Base-by-base conservation (phyloP, 2,329 filamentous ascomycete genomes). In the Botrytis aclada region DNA sequence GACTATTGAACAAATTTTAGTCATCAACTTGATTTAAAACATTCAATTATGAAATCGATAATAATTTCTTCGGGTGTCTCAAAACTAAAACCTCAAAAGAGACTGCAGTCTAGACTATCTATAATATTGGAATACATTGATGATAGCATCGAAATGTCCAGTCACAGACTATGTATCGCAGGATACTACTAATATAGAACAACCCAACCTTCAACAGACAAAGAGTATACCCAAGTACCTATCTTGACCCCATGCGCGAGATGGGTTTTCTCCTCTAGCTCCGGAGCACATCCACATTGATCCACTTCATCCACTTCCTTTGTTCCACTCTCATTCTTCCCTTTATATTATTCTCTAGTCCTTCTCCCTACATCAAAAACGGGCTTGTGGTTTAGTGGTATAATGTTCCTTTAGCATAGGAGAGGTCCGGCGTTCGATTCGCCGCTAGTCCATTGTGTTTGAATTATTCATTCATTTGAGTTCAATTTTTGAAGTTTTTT, bases 361-460 rank as follows among this genome's bases (percentile, higher is more conserved):
- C 0, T 0, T 4, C 1, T 8, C 1, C 0, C 1, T 6, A 4
- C 12, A 62, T 62, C 22, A 18, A 41, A 29, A 18, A n/a, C 37
- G 37, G 37, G 37, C 25, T 29, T 39, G 60, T 62, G 37, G 60
- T 41, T 62, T 62, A 41, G 60, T 62, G 60, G 34, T 62, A 62
- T 60, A 60, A 60, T 56, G 51, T 56, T 56, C 51, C 51, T 14
- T 56, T 56, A 56, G 51, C 51, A 56, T 56, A 14, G 51, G 51
- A 56, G 51, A 56, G 51, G 51, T 56, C 51, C 51, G 51, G 51
- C 51, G 51, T 56, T 56, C 51, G 51, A 56, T 56, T 56, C 51
- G 51, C 51, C 51, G 51, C 51, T 56, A 56, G 51, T 56, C 51
- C 51, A 56, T 18, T 4, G 3, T 3, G 0, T 54, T 29, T 16